phyloP scores from a whole-genome alignment of 495 filamentous ascomycete species.

The Penicillium egyptiacum region DNA sequence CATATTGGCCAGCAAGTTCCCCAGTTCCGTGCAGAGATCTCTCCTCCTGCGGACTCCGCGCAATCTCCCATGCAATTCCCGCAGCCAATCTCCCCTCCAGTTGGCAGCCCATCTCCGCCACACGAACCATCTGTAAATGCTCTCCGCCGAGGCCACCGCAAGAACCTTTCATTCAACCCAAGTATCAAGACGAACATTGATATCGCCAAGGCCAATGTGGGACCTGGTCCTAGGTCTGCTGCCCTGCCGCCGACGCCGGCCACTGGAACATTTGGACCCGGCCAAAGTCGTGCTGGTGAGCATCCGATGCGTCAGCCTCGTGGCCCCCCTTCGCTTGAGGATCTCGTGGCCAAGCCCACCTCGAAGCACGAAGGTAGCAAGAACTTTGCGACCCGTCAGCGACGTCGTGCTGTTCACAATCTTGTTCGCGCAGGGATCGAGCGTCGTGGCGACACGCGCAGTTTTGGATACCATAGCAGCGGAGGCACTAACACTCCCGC shows the following conservation, averaged over 20 bases:
- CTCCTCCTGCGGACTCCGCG: conserved; percentile 66
- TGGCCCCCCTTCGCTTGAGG: conserved; percentile 87
- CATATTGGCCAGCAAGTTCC: conserved; percentile 50
- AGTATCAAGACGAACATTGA: conserved; percentile 58
- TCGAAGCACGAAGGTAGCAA: conserved; percentile 95
- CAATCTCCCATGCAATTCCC: conserved; percentile 47
- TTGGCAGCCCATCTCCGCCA: conserved; percentile 60
- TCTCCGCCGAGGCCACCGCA: conserved; percentile 91
- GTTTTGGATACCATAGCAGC: conserved; percentile 57
- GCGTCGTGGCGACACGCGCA: conserved; percentile 67
- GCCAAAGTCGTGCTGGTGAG: conserved; percentile 88
- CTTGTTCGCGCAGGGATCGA: conserved; percentile 88
- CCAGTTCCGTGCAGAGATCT: conserved; percentile 74
- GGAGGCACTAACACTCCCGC: conserved; percentile 83
- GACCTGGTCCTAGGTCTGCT: conserved; percentile 70
- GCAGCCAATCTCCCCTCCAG: conserved; percentile 62
- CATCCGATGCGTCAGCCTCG: conserved; percentile 93
- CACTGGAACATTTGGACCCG: conserved; percentile 88
- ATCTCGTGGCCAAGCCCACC: conserved; percentile 86
- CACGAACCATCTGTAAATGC: conserved; percentile 69
- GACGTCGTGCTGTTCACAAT: conserved; percentile 86
- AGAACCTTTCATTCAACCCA: conserved; percentile 76
- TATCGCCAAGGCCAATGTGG: conserved; percentile 56
- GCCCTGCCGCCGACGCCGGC: conserved; percentile 77
- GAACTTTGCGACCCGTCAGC: conserved; percentile 94